phyloP scores from a whole-genome alignment of 352 stramenopile species.

The Pythium graminicola region DNA sequence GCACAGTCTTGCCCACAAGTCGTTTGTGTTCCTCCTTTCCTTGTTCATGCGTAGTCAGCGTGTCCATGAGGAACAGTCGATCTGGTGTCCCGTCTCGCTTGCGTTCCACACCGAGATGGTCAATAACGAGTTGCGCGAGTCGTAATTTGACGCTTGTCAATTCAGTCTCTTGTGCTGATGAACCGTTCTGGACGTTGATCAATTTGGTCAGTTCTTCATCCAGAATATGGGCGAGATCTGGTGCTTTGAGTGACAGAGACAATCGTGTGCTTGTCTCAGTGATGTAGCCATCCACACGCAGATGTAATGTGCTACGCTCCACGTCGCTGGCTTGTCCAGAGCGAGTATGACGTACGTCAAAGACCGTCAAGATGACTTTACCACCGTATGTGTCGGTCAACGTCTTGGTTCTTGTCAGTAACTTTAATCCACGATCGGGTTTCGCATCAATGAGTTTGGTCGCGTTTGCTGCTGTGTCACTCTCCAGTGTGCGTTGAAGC shows the following conservation, averaged over 20 bases:
- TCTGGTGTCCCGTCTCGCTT: slow-evolving; percentile 38
- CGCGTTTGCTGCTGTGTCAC: slow-evolving; percentile 33
- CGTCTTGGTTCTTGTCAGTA: slow-evolving; percentile 39
- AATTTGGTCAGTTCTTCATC: slow-evolving; percentile 9
- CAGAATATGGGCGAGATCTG: slow-evolving; percentile 40
- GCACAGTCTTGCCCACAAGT: slow-evolving; percentile 36
- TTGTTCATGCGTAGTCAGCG: neutral
- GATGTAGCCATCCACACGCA: slow-evolving; percentile 62
- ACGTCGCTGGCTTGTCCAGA: neutral
- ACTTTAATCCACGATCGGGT: slow-evolving; percentile 45
- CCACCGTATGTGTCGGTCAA: slow-evolving; percentile 17
- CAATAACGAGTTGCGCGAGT: slow-evolving; percentile 39
- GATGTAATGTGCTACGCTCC: slow-evolving; percentile 6
- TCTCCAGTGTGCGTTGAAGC: slow-evolving; percentile 27
- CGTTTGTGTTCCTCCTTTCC: neutral
- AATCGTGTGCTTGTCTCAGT: slow-evolving; percentile 39
- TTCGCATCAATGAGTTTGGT: slow-evolving; percentile 55
- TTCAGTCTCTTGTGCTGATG: neutral
- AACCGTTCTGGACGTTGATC: neutral
- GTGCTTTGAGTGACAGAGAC: slow-evolving; percentile 37
- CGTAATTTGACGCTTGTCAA: slow-evolving; percentile 8
- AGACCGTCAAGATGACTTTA: slow-evolving; percentile 57
- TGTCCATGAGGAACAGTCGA: slow-evolving; percentile 45
- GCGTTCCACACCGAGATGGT: slow-evolving; percentile 50
- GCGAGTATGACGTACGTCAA: slow-evolving; percentile 32